A percentile compares a stretch with the other conserved stretches of the same genome.
Evolutionary conservation across 495 filamentous ascomycete species (phyloP).

Genomic region (Geoglossum glabrum): DNA sequence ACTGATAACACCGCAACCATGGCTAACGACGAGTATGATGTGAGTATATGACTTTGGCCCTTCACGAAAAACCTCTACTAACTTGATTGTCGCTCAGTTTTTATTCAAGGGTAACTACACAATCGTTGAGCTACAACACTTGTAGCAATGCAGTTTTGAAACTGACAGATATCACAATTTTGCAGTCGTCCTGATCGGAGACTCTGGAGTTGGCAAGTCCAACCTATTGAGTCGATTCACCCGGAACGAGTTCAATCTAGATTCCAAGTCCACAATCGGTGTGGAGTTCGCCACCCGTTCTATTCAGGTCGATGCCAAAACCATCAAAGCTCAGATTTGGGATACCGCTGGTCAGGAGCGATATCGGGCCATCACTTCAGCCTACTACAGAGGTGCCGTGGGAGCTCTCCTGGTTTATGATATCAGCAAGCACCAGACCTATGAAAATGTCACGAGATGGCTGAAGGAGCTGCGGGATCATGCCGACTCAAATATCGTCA

Average conservation of each 20-base stretch:
- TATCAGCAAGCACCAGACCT: conserved; percentile 98
- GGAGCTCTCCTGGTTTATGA: conserved; percentile 97
- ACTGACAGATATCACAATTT: conserved; percentile 6
- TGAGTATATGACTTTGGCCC: conserved; percentile 28
- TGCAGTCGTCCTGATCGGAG: conserved; percentile 92
- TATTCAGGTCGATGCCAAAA: conserved; percentile 98
- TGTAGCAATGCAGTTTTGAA: not conserved
- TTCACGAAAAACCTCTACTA: not conserved
- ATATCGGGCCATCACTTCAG: conserved; percentile 96
- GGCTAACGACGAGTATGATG: conserved; percentile 99
- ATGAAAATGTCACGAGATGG: conserved; percentile 98
- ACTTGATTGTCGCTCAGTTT: conserved; percentile 38
- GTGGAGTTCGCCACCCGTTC: conserved; percentile 98
- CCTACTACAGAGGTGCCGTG: conserved; percentile 95
- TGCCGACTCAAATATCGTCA: conserved; percentile 97
- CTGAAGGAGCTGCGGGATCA: conserved; percentile 96
- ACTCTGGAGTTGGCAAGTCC: conserved; percentile 98
- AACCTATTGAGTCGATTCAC: conserved; percentile 99
- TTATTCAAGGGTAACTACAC: conserved; percentile 82
- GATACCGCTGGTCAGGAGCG: conserved; percentile 98
- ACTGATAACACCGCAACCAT: conserved; percentile 29
- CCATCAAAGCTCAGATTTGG: conserved; percentile 99
- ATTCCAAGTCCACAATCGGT: conserved; percentile 99
- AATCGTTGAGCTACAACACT: not conserved
- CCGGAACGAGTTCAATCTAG: conserved; percentile 98